Evolutionary conservation across 1,139 yeast species (phyloP).

Genomic region (Yamadazyma membranifaciens): DNA sequence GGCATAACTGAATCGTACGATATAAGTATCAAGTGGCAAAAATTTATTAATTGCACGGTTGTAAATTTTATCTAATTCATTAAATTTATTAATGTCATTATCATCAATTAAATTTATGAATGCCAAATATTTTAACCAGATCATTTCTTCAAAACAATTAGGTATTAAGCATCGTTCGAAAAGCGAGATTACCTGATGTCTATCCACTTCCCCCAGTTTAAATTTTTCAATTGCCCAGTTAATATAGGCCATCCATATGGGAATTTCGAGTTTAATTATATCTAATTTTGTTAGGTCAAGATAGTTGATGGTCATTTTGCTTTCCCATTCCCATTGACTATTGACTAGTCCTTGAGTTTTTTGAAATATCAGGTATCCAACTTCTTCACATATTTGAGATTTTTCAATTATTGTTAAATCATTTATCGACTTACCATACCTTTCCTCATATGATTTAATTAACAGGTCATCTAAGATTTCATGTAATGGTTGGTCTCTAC

Average conservation of each 20-base stretch:
- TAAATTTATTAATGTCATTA: neutral
- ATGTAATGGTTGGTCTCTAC: constrained; percentile 29
- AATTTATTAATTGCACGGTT: constrained; percentile 43
- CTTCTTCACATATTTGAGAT: constrained; percentile 41
- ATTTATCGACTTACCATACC: constrained; percentile 20
- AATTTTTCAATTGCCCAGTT: constrained; percentile 35
- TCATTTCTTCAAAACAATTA: constrained; percentile 42
- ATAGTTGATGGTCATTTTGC: constrained; percentile 41
- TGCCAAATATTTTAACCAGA: constrained; percentile 61
- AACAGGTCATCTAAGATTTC: constrained; percentile 24
- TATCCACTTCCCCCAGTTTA: neutral
- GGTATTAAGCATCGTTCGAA: constrained; percentile 66
- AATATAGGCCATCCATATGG: constrained; percentile 54
- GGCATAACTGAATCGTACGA: constrained; percentile 43
- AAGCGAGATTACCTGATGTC: constrained; percentile 23
- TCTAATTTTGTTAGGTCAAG: constrained; percentile 33
- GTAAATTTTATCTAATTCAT: constrained; percentile 19
- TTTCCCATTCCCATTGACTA: constrained; percentile 62
- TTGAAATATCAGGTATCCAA: constrained; percentile 39
- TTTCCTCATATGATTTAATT: constrained; percentile 14
- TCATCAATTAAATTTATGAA: constrained; percentile 25
- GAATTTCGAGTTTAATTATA: constrained; percentile 31
- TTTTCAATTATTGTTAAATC: constrained; percentile 30
- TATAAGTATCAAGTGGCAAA: constrained; percentile 40
- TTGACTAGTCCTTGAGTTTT: constrained; percentile 51